Evolutionary conservation across 2,329 filamentous ascomycete genomes (phyloP), one percentile per base, ranked within the genome.

Genomic region (Arthrobotrys sinensis): DNA sequence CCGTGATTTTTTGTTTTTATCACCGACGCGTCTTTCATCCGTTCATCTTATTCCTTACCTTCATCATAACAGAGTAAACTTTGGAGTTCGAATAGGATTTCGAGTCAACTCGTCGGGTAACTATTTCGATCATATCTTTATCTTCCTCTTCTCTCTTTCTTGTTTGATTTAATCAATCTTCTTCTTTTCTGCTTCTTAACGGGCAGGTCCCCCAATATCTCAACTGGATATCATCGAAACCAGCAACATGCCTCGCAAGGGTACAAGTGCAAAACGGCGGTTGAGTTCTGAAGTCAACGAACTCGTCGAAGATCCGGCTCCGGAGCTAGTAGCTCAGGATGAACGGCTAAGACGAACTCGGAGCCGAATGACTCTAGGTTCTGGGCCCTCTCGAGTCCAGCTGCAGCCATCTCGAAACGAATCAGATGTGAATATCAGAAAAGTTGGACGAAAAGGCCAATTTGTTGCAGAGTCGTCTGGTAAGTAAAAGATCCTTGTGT

Each of bases 171-270:
- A 21, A 32, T 48, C 36, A 16, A 63, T 34, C 16, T 52, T 71
- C 19, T 32, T 4, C 28, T 19, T 34, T 46, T 24, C 32, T 14
- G 24, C 14, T 40, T 46, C 34, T 24, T 8, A 28, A 38, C n/a
- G 19, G 32, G 63, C 63, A 16, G 57, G 57, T n/a, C 57, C 38
- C 36, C 1, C 53, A 19, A 24, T 28, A 28, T 28, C 24, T 28
- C 4, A 28, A 4, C 24, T 28, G 24, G 24, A 28, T 28, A 28
- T 28, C 24, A 28, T 53, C 5, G 50, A 40, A 45, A 12, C 14
- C 46, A 28, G 14, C 40, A 52, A 43, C 28, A 78, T 72, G 67
- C 24, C 62, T 45, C 46, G 75, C 63, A 78, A 78, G 19, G 75
- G 75, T 28, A 45, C 43, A 14, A 67, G 60, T 46, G 52, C 67